Base-by-base conservation (phyloP, 805 yeast species). In the Kodamaea leandrae region DNA sequence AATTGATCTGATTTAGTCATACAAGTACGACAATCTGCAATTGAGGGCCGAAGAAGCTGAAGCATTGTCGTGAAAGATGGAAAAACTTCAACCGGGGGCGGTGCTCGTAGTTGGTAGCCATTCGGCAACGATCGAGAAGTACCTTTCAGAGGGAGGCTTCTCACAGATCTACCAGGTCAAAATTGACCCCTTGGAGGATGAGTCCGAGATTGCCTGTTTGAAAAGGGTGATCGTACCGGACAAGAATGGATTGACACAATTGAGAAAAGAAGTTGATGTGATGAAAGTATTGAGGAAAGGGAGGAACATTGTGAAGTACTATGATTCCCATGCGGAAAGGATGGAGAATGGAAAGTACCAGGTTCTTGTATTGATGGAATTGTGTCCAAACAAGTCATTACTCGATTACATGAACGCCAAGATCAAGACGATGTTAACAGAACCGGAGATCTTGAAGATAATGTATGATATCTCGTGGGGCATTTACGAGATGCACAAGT, bases 341-440 rank as follows among this genome's bases (percentile, higher is more conserved):
- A 54, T 77, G 21, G 67, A 64, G 2, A 58, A 68, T 36, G 68
- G 76, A 2, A 55, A 72, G 1, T 93, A 87, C 60, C 98, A 91
- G 63, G 97, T 93, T 6, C 70, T 91, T 41, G 78, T 91, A 32
- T 70, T 91, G 49, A 93, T 91, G 98, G 99, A 91, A 61, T 77
- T 83, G 52, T 91, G 99, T 59, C 83, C 95, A 8, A 86, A 85
- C 58, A 77, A 84, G 48, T 87, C 96, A 13, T 75, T 95, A 35
- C 72, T 91, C 46, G 96, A 93, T 58, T 90, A 76, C 57, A 90
- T 91, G 98, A 93, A 91, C 63, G 75, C 83, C 14, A 74, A 90
- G 39, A 74, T 91, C 42, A 79, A 85, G 47, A 83, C 87, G 9
- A 91, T 90, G 57, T 71, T 91, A 39, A 66, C 76, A 0, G 95